Percentiles rank a stretch among this genome's conserved stretches.
phyloP scores from a whole-genome alignment of 73 alveolate genomes.

The Tetrahymena malaccensis region DNA sequence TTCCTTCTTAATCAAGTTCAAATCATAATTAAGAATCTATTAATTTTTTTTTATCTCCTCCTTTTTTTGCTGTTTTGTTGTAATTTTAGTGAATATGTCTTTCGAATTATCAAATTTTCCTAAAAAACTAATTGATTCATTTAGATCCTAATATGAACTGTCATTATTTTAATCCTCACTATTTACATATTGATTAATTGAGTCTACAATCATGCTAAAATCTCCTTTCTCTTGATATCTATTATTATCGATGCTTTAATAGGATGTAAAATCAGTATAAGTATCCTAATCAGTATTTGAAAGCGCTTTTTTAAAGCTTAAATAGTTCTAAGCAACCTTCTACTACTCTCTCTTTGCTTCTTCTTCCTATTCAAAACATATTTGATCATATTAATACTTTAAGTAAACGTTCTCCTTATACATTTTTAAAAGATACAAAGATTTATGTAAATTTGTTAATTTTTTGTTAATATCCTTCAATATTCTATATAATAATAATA shows the following conservation, averaged over 20 bases:
- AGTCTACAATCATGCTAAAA: background rate
- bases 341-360: no score
- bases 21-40: background rate
- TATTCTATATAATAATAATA: no score
- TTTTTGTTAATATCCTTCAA: no score
- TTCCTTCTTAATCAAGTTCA: background rate
- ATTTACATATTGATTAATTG: background rate
- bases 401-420: no score
- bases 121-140: background rate
- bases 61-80: background rate
- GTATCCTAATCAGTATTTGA: background rate
- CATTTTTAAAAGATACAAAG: no score
- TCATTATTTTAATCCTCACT: background rate
- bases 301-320: no score
- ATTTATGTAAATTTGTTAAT: no score
- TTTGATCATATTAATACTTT: no score
- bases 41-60: background rate
- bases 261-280: background rate
- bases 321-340: no score
- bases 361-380: no score
- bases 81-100: background rate
- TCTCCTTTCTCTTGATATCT: background rate
- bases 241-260: no score
- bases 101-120: background rate
- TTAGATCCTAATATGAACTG: no score